Percentiles rank a stretch among this genome's conserved stretches.
Conservation (phyloP, 192 early-diverging fungal species). For the Rhizophagus clarus region DNA sequence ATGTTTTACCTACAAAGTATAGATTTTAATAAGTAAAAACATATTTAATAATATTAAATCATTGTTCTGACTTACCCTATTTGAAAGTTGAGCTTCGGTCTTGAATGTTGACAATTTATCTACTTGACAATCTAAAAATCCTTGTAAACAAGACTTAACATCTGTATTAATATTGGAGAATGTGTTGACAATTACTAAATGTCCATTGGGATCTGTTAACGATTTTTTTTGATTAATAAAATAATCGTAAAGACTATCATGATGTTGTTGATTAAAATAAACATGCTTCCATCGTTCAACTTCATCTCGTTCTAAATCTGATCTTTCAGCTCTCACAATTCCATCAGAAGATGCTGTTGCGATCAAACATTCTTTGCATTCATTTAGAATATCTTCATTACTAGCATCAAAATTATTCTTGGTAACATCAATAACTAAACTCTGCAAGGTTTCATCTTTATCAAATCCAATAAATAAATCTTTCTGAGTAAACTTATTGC, state of each 20-base stretch:
- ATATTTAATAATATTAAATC: neutral
- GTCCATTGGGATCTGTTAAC: neutral
- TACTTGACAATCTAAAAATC: neutral
- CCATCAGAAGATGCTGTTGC: slow-evolving; percentile 32
- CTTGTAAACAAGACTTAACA: slow-evolving; percentile 3
- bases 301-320: neutral
- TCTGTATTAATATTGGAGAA: slow-evolving; percentile 29
- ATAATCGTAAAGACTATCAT: slow-evolving; percentile 11
- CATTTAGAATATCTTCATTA: slow-evolving; percentile 17
- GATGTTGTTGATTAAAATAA: slow-evolving; percentile 16
- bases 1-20: neutral
- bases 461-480: slow-evolving; percentile 34
- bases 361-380: slow-evolving; percentile 29
- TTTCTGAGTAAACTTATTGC: neutral
- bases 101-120: slow-evolving; percentile 27
- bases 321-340: slow-evolving; percentile 21
- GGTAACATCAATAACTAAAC: slow-evolving; percentile 14
- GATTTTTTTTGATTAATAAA: neutral
- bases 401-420: neutral
- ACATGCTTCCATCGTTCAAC: slow-evolving; percentile 18
- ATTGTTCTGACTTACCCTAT: neutral
- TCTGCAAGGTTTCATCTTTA: slow-evolving; percentile 23
- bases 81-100: slow-evolving; percentile 7
- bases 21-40: neutral
- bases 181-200: slow-evolving; percentile 14